Evolutionary conservation across 1,284 basidiomycete species (phyloP).

Genomic region (Phlebopus sp.): DNA sequence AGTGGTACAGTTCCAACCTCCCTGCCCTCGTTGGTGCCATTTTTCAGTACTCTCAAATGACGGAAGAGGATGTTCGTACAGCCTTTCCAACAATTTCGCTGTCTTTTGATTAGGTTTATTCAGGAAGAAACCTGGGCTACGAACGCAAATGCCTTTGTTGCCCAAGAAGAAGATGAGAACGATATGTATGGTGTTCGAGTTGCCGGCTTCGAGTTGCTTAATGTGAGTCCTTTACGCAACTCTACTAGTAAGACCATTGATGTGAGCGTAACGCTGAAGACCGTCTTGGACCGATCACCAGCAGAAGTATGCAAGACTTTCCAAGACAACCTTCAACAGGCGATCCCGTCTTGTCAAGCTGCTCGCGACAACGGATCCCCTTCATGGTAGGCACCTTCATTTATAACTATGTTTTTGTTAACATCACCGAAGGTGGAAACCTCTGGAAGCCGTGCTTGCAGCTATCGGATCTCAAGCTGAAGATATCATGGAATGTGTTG

Average conservation of each 20-base stretch:
- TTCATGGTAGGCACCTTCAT: constrained; percentile 46
- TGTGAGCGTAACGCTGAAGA: constrained; percentile 40
- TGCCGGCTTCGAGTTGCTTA: constrained; percentile 81
- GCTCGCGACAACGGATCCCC: constrained; percentile 48
- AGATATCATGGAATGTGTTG: constrained; percentile 70
- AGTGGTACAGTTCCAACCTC: constrained; percentile 61
- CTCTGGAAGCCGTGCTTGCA: constrained; percentile 81
- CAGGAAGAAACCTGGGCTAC: constrained; percentile 90
- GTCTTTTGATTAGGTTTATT: constrained; percentile 3
- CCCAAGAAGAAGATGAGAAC: constrained; percentile 92
- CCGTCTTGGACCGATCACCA: constrained; percentile 68
- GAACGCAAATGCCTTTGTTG: constrained; percentile 89
- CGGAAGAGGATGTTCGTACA: constrained; percentile 76
- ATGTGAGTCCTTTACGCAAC: constrained; percentile 44
- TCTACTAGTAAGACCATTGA: constrained; percentile 8
- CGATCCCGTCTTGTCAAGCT: constrained; percentile 54
- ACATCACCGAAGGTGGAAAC: constrained; percentile 70
- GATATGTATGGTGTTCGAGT: constrained; percentile 80
- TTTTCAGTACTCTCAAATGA: constrained; percentile 83
- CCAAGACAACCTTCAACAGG: constrained; percentile 55
- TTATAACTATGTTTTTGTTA: constrained; percentile 5
- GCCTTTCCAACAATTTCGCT: constrained; percentile 2
- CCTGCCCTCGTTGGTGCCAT: constrained; percentile 56
- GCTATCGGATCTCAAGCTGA: constrained; percentile 84
- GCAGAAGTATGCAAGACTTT: constrained; percentile 56